Percentiles rank a stretch among this genome's conserved stretches.
These are phyloP conservation scores for Penicillium sp. DNA, from an alignment of 2,329 filamentous ascomycete genomes.

Conservation along the genomic window DNA sequence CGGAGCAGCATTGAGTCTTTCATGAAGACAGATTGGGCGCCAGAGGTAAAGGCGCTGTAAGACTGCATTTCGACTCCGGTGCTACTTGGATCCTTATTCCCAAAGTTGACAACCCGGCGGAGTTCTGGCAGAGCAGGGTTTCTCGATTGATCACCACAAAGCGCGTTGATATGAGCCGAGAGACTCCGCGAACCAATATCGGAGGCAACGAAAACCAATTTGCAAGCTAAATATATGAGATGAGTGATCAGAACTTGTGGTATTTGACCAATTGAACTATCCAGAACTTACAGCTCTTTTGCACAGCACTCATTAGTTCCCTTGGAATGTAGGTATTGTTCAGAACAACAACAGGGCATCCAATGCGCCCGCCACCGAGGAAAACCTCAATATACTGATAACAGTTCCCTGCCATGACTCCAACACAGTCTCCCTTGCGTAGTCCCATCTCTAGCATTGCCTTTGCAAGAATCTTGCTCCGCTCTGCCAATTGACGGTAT, in stretches of 20 bases:
- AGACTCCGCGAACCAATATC: too few relatives aligned
- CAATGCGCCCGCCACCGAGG: conserved; percentile 35
- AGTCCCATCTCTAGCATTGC: conserved; percentile 64
- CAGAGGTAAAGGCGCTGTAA: too few relatives aligned
- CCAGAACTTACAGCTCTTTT: conserved; percentile 15
- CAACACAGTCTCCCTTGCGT: conserved; percentile 64
- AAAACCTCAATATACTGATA: conserved; percentile 60
- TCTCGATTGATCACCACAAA: too few relatives aligned
- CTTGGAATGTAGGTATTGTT: conserved; percentile 32
- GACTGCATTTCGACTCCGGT: too few relatives aligned
- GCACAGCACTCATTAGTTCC: conserved; percentile 20
- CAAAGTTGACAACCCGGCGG: too few relatives aligned
- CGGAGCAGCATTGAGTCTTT: too few relatives aligned
- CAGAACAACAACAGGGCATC: conserved; percentile 30
- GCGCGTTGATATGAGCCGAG: too few relatives aligned
- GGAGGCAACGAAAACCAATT: background rate
- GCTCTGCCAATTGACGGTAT: conserved; percentile 18
- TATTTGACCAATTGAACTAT: too few relatives aligned
- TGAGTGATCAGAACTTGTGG: too few relatives aligned
- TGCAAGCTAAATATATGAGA: background rate
- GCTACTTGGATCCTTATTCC: too few relatives aligned
- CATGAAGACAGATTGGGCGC: too few relatives aligned
- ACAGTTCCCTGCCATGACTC: conserved; percentile 63
- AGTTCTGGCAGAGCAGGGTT: too few relatives aligned
- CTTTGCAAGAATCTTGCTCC: conserved; percentile 42